Base-by-base conservation (phyloP, 352 stramenopile species). In the Globisporangium polare region DNA sequence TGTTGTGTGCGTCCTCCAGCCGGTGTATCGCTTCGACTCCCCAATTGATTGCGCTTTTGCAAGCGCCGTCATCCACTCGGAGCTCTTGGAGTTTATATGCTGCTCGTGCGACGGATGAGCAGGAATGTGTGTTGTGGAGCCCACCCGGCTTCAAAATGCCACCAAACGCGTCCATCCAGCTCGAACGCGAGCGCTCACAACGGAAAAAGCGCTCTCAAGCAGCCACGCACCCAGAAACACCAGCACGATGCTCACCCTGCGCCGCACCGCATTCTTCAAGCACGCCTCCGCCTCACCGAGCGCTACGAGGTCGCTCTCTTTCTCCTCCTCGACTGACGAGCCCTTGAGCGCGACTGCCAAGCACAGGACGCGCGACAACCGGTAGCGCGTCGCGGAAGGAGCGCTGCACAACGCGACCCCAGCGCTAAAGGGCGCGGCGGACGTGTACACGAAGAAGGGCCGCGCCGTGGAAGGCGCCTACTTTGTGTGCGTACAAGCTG, bases 381-480 rank as follows among this genome's bases (percentile, higher is more conserved):
- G 49, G n/a, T 27, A 54, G 49, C 49, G 49, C 27, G 26, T 41
- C 18, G 49, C 49, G 49, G 27, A 54, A 41, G 49, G 27, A 10
- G 49, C 49, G 49, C 26, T 54, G 15, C 49, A 54, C 27, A 31
- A 29, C 13, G 27, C 26, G 17, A 39, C 27, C 4, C 27, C 49
- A 12, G 49, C 27, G 26, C 17, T 54, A 27, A 39, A 54, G 20
- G 17, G n/a, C 27, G 26, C 17, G 49, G 49, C 27, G 17, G 7
- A 54, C 10, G 20, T 54, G 49, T 54, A 54, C 49, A 54, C 26
- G 49, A 41, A 54, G 49, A 54, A 54, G 31, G 49, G 49, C 20
- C 18, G 26, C 26, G 49, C 49, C 18, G n/a, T 8, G 26, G 49
- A 54, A 41, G 27, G 49, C 27, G 27, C 49, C 17, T 39, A 54